Percentiles rank a stretch among this genome's conserved stretches.
Evolutionary conservation across 169 alveolate species (phyloP).

Genomic region (Babesia divergens): DNA sequence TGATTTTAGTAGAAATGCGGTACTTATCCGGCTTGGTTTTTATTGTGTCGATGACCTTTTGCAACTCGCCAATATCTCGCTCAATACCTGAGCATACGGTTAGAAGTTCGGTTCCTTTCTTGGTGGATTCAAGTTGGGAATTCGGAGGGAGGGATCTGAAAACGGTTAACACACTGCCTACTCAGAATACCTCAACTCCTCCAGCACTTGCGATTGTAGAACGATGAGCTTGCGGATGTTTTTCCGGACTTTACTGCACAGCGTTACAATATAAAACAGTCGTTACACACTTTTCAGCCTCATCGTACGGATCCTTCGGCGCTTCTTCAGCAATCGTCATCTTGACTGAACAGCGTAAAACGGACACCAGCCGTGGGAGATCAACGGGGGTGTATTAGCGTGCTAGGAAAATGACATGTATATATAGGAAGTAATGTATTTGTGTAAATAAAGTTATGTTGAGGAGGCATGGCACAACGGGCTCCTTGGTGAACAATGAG

Average conservation of each 20-base stretch:
- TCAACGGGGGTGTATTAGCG: too few species aligned
- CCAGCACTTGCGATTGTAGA: slow-evolving; percentile 51
- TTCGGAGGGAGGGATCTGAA: slow-evolving; percentile 12
- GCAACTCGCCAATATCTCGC: slow-evolving; percentile 55
- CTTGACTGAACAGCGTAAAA: background rate
- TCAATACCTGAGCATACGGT: slow-evolving; percentile 43
- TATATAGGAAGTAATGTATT: too few species aligned
- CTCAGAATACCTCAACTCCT: slow-evolving; percentile 20
- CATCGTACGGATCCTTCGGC: slow-evolving; percentile 57
- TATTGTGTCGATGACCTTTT: slow-evolving; percentile 59
- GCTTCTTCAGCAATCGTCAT: slow-evolving; percentile 20
- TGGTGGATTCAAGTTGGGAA: background rate
- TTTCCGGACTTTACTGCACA: slow-evolving; percentile 41
- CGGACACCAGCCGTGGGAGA: too few species aligned
- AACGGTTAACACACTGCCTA: background rate
- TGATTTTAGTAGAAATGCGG: slow-evolving; percentile 33
- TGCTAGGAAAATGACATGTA: too few species aligned
- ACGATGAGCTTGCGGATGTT: slow-evolving; percentile 55
- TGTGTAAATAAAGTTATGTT: too few species aligned
- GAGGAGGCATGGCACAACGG: too few species aligned
- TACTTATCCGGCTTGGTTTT: slow-evolving; percentile 16
- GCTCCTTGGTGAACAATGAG: too few species aligned
- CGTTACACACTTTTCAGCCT: slow-evolving; percentile 49
- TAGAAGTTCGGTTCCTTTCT: slow-evolving; percentile 36
- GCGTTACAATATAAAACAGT: background rate